Evolutionary conservation across 2,329 filamentous ascomycete species (phyloP).

Genomic region (Penicillium sclerotigenum): DNA sequence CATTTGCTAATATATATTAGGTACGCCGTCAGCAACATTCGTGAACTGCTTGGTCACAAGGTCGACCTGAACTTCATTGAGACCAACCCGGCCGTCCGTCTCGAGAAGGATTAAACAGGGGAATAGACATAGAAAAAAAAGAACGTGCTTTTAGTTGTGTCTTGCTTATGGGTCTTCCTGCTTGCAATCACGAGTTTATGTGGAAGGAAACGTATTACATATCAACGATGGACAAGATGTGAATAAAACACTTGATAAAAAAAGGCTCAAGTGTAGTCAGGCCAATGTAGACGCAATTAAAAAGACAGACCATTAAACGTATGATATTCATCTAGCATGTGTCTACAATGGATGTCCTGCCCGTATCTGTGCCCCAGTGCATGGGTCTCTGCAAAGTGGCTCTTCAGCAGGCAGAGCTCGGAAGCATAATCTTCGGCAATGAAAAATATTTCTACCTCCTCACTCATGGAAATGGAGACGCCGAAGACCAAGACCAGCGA

Average conservation of each 20-base stretch:
- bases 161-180: slow-evolving; percentile 12
- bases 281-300: not conserved
- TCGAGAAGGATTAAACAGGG: slow-evolving; percentile 70
- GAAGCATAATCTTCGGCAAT: slow-evolving; percentile 37
- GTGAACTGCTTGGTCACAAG: slow-evolving; percentile 90
- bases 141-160: slow-evolving; percentile 16
- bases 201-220: slow-evolving; percentile 22
- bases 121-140: slow-evolving; percentile 9
- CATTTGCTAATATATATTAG: slow-evolving; percentile 30
- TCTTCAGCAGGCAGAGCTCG: slow-evolving; percentile 57
- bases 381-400: slow-evolving; percentile 58
- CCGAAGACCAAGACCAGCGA: slow-evolving; percentile 22
- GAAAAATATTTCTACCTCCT: slow-evolving; percentile 41
- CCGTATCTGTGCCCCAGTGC: slow-evolving; percentile 67
- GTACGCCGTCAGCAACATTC: slow-evolving; percentile 79
- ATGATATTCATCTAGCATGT: not conserved
- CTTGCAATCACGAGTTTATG: slow-evolving; percentile 24
- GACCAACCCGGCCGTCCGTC: slow-evolving; percentile 81
- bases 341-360: slow-evolving; percentile 50
- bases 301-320: not conserved
- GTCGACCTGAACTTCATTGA: slow-evolving; percentile 92
- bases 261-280: not conserved
- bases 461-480: slow-evolving; percentile 36
- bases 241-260: slow-evolving; percentile 16
- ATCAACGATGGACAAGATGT: slow-evolving; percentile 19